Percentiles rank a stretch among this genome's conserved stretches.
Conservation (phyloP, 495 filamentous ascomycete species). For the Tuber brumale region DNA sequence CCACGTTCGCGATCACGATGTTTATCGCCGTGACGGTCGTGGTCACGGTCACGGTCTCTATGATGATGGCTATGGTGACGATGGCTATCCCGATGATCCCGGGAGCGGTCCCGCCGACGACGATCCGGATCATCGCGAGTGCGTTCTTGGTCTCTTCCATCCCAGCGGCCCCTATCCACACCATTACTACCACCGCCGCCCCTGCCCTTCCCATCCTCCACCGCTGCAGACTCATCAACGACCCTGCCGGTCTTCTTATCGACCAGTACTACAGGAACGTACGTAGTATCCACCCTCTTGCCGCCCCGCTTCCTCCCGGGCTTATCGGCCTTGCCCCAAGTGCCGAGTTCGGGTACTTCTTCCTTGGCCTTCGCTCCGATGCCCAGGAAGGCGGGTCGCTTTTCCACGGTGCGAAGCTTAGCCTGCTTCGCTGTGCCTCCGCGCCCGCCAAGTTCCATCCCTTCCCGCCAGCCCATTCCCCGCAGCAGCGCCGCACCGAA, state of each 20-base stretch:
- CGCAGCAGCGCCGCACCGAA: conserved; percentile 83
- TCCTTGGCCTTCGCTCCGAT: conserved; percentile 62
- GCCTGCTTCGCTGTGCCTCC: conserved; percentile 45
- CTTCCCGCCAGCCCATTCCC: conserved; percentile 92
- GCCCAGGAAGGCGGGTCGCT: conserved; percentile 72
- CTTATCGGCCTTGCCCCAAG: conserved; percentile 65
- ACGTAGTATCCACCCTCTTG: conserved; percentile 49
- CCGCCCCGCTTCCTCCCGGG: conserved; percentile 44
- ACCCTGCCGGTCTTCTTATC: conserved; percentile 62
- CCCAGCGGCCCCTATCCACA: neutral
- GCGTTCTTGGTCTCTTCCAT: neutral
- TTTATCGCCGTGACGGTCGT: neutral
- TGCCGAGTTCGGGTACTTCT: conserved; percentile 54
- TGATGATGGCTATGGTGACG: neutral
- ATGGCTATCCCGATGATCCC: neutral
- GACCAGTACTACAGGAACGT: conserved; percentile 60
- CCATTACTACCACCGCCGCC: conserved; percentile 24
- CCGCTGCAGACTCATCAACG: conserved; percentile 46
- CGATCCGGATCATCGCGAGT: neutral
- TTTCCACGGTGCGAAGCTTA: conserved; percentile 52
- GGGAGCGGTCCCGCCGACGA: neutral
- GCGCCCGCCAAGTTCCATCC: conserved; percentile 60
- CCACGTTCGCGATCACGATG: neutral
- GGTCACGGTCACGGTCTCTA: neutral
- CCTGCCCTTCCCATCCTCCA: conserved; percentile 43